Evolutionary conservation across 1,139 yeast genomes (phyloP).

Genomic region (Meyerozyma athensensis): DNA sequence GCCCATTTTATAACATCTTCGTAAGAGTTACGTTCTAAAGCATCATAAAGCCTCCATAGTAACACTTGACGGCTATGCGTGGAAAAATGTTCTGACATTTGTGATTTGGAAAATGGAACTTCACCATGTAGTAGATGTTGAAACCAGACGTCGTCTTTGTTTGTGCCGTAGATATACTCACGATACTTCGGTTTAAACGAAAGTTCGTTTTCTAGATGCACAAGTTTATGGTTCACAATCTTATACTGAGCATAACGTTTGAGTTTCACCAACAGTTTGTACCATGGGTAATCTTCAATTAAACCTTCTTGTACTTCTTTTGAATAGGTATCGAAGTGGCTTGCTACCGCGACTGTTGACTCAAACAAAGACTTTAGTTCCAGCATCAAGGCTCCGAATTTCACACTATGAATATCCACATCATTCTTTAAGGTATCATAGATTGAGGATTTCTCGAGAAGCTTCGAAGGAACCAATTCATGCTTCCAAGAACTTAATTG

Average conservation of each 20-base stretch:
- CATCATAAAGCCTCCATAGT: constrained; percentile 22
- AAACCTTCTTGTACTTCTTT: constrained; percentile 42
- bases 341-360: not conserved
- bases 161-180: constrained; percentile 14
- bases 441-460: constrained; percentile 19
- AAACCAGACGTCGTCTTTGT: constrained; percentile 12
- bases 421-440: constrained; percentile 19
- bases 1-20: constrained; percentile 26
- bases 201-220: constrained; percentile 23
- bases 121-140: constrained; percentile 24
- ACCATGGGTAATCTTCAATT: constrained; percentile 68
- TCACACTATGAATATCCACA: constrained; percentile 12
- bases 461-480: constrained; percentile 18
- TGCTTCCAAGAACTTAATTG: constrained; percentile 19
- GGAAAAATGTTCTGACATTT: constrained; percentile 9
- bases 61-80: constrained; percentile 11
- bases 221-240: constrained; percentile 48
- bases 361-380: constrained; percentile 11
- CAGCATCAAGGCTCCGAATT: constrained; percentile 17
- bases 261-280: constrained; percentile 52
- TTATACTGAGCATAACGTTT: constrained; percentile 55
- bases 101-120: constrained; percentile 12
- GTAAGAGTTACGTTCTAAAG: constrained; percentile 21
- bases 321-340: constrained; percentile 32
- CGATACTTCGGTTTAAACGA: constrained; percentile 21